Base-by-base conservation (phyloP, 495 filamentous ascomycete species). In the Hyaloscypha finlandica region DNA sequence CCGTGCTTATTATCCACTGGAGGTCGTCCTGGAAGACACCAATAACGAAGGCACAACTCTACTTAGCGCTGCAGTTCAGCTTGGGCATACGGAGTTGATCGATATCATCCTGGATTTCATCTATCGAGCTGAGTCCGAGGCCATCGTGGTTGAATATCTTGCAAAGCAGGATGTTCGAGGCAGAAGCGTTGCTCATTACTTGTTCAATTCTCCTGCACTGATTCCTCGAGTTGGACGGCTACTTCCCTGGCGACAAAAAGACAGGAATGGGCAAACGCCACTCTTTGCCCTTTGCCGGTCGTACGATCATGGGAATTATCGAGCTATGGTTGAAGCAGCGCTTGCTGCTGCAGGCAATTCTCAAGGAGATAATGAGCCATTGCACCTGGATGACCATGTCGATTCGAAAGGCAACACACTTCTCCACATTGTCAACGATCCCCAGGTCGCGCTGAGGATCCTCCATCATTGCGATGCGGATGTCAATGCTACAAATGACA, bases 181-280 rank as follows among this genome's bases (percentile, higher is more conserved):
- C 33, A 88, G 96, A 45, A 96, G 93, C 51, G 88, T 90, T 51
- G 94, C 88, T 3, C 96, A 99, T 77, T 99, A 98, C 74, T 80
- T 99, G n/a, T 99, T 98, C 79, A 92, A 94, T 74, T 88, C 91
- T 4, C 95, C 94, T 4, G 84, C 86, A 29, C 80, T 98, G 37
- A 92, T 98, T 72, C 78, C 79, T 31, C 81, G 85, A 54, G 85
- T 98, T 54, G 92, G 92, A 16, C 81, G 83, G 30, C 75, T 94
- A 71, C 77, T 98, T 56, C 92, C 94, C 9, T 99, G 96, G 96
- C 84, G 86, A 58, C 84, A 92, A 71, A 93, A 90, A 68, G 96
- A 99, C 75, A 96, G 91, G 71, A 97, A 97, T 76, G 96, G 95
- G 0, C 94, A 97, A 76, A 99, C 96, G 6, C 96, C 96, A 8